Evolutionary conservation across 192 early-diverging fungal species (phyloP).

Genomic region (Entomortierella beljakovae): DNA sequence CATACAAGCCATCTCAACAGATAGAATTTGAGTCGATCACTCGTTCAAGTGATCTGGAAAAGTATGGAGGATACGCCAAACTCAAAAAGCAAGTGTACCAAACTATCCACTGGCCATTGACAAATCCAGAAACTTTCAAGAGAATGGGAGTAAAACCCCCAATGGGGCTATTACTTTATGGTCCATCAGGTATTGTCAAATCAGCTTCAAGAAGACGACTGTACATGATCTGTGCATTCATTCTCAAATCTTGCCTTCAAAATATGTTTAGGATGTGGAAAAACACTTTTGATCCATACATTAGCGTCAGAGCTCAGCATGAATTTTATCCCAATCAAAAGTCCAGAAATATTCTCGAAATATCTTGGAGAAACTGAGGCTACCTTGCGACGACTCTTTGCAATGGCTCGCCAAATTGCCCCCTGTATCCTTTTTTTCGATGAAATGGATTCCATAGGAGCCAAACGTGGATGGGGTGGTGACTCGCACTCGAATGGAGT

Average conservation of each 20-base stretch:
- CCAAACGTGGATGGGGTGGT: constrained; percentile 72
- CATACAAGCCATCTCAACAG: constrained; percentile 73
- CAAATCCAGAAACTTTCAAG: constrained; percentile 64
- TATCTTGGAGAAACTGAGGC: constrained; percentile 95
- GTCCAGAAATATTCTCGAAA: constrained; percentile 94
- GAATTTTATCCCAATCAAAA: constrained; percentile 89
- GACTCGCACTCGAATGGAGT: constrained; percentile 78
- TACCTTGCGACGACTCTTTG: constrained; percentile 83
- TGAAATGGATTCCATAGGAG: constrained; percentile 92
- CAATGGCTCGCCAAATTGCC: constrained; percentile 81
- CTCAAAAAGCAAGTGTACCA: constrained; percentile 70
- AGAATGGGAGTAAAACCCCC: constrained; percentile 80
- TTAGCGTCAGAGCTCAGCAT: constrained; percentile 78
- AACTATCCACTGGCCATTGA: constrained; percentile 68
- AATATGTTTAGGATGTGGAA: constrained; percentile 82
- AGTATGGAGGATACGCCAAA: constrained; percentile 79
- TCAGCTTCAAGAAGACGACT: neutral
- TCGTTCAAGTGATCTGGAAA: constrained; percentile 65
- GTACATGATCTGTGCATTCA: too few relatives aligned
- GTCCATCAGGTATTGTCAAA: constrained; percentile 78
- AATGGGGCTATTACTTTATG: constrained; percentile 89
- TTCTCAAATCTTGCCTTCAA: neutral
- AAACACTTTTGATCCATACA: constrained; percentile 86
- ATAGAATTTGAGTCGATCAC: constrained; percentile 68
- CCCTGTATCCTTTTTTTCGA: constrained; percentile 96